Evolutionary conservation across 2,329 filamentous ascomycete species (phyloP), one percentile per base, ranked within the genome.

Genomic region (Penicillium decumbens): DNA sequence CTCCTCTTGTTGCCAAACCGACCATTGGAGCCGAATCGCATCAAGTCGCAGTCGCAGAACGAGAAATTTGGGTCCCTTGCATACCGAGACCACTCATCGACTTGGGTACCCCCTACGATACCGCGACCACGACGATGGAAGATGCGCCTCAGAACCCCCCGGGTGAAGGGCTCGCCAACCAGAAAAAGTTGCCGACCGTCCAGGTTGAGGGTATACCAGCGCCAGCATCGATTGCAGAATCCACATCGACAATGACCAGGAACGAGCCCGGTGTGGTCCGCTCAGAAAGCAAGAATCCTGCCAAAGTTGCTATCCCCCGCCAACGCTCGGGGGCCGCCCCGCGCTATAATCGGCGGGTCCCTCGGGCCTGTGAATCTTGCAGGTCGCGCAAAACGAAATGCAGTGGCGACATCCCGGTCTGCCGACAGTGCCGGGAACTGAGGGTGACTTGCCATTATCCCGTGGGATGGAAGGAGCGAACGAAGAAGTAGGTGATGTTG

Each of bases 381-480:
- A 61, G 69, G 29, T 58, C 63, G 43, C 61, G 67, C 29, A 72
- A 72, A 52, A 70, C 67, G 18, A 72, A 70, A 57, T 72, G 69
- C 51, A 66, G 65, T 50, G 69, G 69, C 12, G 69, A 70, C 46
- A 63, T 62, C 4, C 69, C 69, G 6, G 54, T 63, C 18, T 72
- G 69, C 52, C 57, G 63, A 37, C 67, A 70, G 32, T 72, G 69
- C 50, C 58, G 64, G 28, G 68, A 71, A 40, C 53, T 68, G 35
- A 63, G 65, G 30, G 62, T 65, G 25, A 50, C 54, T 6, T 72
- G 69, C 53, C 61, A 59, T 33, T 72, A 72, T 44, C 68, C 67
- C 2, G 66, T 66, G 48, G 68, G 68, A 24, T 71, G 69, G 60
- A 63, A 68, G 50, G 70, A 72, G 44, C 60, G 59, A 41, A 68